Conservation (phyloP, 2,329 filamentous ascomycete species). For the Metarhizium anisopliae region DNA sequence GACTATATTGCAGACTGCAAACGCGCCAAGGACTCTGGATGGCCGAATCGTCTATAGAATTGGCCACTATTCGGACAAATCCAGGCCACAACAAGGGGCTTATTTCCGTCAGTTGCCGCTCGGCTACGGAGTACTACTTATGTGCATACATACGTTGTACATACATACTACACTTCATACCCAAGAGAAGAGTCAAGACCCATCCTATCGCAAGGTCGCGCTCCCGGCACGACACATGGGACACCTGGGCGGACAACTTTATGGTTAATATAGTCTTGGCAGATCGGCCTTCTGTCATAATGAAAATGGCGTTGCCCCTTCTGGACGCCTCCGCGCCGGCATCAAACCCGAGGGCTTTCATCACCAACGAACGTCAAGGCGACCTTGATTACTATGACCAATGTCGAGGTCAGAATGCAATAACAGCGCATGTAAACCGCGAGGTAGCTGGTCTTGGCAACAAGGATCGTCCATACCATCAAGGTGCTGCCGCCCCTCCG, state of each 20-base stretch:
- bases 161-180: neutral
- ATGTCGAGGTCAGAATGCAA: neutral
- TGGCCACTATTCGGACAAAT: too few species aligned
- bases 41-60: too few species aligned
- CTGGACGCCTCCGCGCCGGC: neutral
- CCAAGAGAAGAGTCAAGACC: neutral
- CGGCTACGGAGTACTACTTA: too few species aligned
- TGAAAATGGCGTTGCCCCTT: neutral
- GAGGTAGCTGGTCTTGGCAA: neutral
- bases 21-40: too few species aligned
- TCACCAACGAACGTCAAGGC: too few species aligned
- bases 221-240: too few species aligned
- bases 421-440: neutral
- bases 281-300: neutral
- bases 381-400: neutral
- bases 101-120: too few species aligned
- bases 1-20: too few species aligned
- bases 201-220: too few species aligned
- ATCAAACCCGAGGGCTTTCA: neutral
- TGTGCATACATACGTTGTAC: too few species aligned
- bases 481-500: neutral
- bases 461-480: constrained; percentile 1
- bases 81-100: too few species aligned
- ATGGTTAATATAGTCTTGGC: neutral
- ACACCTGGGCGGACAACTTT: neutral